phyloP scores from a whole-genome alignment of 2,329 filamentous ascomycete genomes.

The Aspergillus sp. region DNA sequence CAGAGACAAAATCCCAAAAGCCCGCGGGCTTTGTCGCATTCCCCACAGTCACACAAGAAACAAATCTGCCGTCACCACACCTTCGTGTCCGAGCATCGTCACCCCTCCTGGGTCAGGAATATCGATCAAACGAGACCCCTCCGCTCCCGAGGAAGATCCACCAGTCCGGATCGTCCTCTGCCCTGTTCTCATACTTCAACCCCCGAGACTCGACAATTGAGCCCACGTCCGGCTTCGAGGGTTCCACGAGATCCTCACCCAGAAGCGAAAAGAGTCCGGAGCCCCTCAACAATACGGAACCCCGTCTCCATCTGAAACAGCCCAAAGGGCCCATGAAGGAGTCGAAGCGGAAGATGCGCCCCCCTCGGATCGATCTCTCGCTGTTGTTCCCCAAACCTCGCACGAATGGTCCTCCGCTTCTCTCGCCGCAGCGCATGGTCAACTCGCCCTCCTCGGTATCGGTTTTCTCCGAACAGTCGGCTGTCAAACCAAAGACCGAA shows the following conservation, averaged over 20 bases:
- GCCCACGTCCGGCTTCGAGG: conserved; percentile 26
- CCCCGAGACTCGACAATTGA: conserved; percentile 40
- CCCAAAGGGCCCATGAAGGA: conserved; percentile 27
- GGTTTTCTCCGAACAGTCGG: conserved; percentile 31
- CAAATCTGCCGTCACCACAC: conserved; percentile 22
- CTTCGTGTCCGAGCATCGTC: conserved; percentile 47
- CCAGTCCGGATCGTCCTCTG: conserved; percentile 45
- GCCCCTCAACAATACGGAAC: conserved; percentile 16
- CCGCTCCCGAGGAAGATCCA: conserved; percentile 36
- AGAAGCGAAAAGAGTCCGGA: conserved; percentile 10
- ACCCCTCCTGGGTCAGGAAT: conserved; percentile 43
- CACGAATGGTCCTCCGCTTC: conserved; percentile 29
- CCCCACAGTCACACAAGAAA: conserved; percentile 21
- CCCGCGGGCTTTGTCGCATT: conserved; percentile 25
- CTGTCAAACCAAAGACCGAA: conserved; percentile 19
- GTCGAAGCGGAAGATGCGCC: conserved; percentile 39
- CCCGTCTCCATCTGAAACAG: conserved; percentile 23
- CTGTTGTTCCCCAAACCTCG: conserved; percentile 43
- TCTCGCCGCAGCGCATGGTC: conserved; percentile 44
- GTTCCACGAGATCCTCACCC: conserved; percentile 5
- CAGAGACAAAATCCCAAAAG: conserved; percentile 34
- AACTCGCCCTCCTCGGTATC: conserved; percentile 41
- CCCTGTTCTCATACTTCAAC: conserved; percentile 49
- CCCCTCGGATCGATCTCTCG: conserved; percentile 42
- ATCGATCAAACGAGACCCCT: conserved; percentile 30